Base-by-base conservation (phyloP, 2,329 filamentous ascomycete genomes). In the Ophiostoma montium region DNA sequence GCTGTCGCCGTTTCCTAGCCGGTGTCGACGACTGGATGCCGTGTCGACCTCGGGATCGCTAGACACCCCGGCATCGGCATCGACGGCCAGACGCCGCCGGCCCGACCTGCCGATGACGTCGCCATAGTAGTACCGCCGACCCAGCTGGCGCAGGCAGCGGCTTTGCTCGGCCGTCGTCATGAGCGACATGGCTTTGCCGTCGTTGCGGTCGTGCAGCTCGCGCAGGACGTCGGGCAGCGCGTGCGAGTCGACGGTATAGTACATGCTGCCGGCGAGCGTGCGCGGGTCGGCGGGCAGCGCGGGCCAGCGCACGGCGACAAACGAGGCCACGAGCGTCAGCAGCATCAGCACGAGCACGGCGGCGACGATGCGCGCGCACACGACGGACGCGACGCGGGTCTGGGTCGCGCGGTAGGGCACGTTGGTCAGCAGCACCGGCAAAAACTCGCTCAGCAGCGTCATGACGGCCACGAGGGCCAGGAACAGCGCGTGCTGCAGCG, bases 361-460 rank as follows among this genome's bases (percentile, higher is more conserved):
- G 2, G 65, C 60, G 1, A 63, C 61, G 10, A 71, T 51, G 27
- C 65, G 64, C 1, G 67, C 62, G 52, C 67, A 73, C 6, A 67
- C 58, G 0, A 60, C 60, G 44, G 70, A 67, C 0, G 68, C 63
- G 15, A 57, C 56, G 32, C 61, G 58, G 1, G 64, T 65, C 47
- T 70, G 67, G 0, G 66, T 64, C 2, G 67, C 61, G 47, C 64
- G 68, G 57, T 70, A 71, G 0, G 71, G 67, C 2, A 74, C 63
- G 52, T 72, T 74, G 54, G 69, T 63, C 3, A 75, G 63, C 2
- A 70, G 61, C 18, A 74, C 61, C 1, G 71, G 71, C n/a, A 75
- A 65, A 44, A 72, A 66, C 45, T 75, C 71, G 19, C 70, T 65
- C 2, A 73, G 59, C 19, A 74, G 63, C 3, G 68, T 62, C 43